These are phyloP conservation scores for Allomyces macrogynus DNA, from an alignment of 192 early-diverging fungal species.

Conservation along the genomic window DNA sequence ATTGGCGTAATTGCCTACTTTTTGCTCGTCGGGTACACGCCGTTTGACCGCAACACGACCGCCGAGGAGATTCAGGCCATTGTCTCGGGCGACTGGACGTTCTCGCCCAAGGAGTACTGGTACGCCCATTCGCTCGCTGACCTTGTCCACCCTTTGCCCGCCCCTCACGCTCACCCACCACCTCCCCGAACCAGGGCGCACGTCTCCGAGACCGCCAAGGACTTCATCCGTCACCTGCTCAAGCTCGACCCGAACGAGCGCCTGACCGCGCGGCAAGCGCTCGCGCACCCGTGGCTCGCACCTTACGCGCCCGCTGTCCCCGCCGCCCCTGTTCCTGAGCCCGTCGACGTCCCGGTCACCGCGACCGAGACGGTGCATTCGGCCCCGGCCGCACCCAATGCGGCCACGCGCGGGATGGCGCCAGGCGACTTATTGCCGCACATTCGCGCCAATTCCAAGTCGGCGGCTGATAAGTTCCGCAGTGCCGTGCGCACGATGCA, in stretches of 20 bases:
- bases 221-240: conserved; percentile 46
- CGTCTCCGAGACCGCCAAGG: conserved; percentile 56
- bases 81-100: conserved; percentile 33
- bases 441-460: conserved; percentile 1
- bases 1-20: conserved; percentile 59
- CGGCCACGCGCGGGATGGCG: too few species aligned
- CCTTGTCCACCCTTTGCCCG: too few species aligned
- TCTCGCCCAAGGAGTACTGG: conserved; percentile 44
- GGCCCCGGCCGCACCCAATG: neutral
- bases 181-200: conserved; percentile 44
- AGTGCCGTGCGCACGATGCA: conserved; percentile 4
- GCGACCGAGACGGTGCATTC: neutral
- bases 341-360: neutral
- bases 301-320: neutral
- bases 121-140: neutral
- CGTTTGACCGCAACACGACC: conserved; percentile 41
- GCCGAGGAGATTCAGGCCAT: conserved; percentile 33
- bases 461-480: conserved; percentile 1
- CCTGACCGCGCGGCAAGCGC: conserved; percentile 50
- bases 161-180: too few species aligned
- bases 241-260: conserved; percentile 37
- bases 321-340: too few species aligned
- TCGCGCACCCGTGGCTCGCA: conserved; percentile 55
- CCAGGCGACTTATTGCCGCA: neutral
- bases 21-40: conserved; percentile 46